These are phyloP conservation scores for Mycena sanguinolenta DNA, from an alignment of 768 basidiomycete species.

Conservation along the genomic window DNA sequence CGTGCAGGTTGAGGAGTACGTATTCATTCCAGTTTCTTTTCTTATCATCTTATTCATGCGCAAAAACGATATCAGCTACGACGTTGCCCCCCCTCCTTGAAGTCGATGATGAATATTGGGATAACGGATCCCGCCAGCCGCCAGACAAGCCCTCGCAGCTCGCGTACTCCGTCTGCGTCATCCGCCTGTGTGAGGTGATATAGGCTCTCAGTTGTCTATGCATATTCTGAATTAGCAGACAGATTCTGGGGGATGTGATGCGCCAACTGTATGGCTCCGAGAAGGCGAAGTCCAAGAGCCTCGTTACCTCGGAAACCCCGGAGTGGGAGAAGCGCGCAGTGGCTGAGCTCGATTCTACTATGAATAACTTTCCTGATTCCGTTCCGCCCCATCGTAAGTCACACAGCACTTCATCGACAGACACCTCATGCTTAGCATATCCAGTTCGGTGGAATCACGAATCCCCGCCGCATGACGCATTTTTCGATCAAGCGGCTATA, in stretches of 20 bases:
- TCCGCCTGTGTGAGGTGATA: constrained; percentile 59
- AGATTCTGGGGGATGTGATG: constrained; percentile 37
- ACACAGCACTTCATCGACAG: too few species aligned
- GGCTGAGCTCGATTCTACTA: constrained; percentile 70
- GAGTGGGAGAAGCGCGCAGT: constrained; percentile 50
- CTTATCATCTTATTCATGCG: constrained; percentile 33
- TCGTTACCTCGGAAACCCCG: constrained; percentile 63
- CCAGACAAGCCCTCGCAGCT: constrained; percentile 51
- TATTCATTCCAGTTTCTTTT: constrained; percentile 56
- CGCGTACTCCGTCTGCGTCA: constrained; percentile 51
- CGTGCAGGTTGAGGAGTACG: constrained; percentile 56
- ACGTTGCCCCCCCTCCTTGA: constrained; percentile 59
- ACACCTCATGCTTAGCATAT: not conserved
- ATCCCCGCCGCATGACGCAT: constrained; percentile 37
- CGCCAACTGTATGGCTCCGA: constrained; percentile 67
- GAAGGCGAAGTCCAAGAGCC: constrained; percentile 28
- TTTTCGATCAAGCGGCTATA: constrained; percentile 54
- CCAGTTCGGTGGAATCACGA: constrained; percentile 40
- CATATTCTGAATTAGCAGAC: not conserved
- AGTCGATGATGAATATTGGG: constrained; percentile 69
- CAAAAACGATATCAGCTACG: not conserved
- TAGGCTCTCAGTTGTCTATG: not conserved
- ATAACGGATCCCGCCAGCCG: constrained; percentile 62
- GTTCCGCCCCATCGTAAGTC: constrained; percentile 67
- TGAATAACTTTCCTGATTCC: constrained; percentile 72